Base-by-base conservation (phyloP, 140 eudicot species). In the Senecio squalidus region DNA sequence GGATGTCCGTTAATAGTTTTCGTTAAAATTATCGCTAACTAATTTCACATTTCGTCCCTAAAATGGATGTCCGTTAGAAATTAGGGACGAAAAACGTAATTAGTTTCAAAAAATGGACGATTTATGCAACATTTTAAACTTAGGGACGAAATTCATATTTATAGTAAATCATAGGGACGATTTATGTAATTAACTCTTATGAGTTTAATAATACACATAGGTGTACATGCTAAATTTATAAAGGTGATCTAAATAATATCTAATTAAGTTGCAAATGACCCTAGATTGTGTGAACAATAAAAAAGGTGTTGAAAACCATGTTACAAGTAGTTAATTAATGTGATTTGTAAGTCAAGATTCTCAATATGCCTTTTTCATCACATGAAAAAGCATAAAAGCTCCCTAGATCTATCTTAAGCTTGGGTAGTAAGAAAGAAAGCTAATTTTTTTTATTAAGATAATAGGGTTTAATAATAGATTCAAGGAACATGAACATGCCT, bases 401-500 rank as follows among this genome's bases (percentile, higher is more conserved):
- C 46, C 58, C 45, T 76, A 65, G 82, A 75, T 72, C 77, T 71
- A 57, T n/a, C n/a, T n/a, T n/a, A n/a, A 57, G 60, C 78, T 82
- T 72, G 72, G 67, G 67, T 45, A 26, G 33, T 58, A 73, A 67
- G 64, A 48, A 43, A 74, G 78, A 64, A n/a, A 63, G 66, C 80
- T 64, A 23, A 45, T 21, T 16, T 58, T n/a, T 20, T 25, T 34
- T 20, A 64, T 40, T 6, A 43, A 33, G 49, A 28, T 40, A 6
- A 9, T n/a, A n/a, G n/a, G n/a, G 58, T 51, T 59, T 60, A 58
- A 39, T 29, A 21, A 43, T 51, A 25, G 8, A n/a, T 30, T 66
- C 68, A 57, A 73, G 68, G 64, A 41, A 58, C 61, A 66, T 57
- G 68, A 73, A 64, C 72, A 72, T 71, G 76, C 56, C 61, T 55